phyloP scores from a whole-genome alignment of 148 eudicot genomes.

The Amaranthus hypochondriacus region DNA sequence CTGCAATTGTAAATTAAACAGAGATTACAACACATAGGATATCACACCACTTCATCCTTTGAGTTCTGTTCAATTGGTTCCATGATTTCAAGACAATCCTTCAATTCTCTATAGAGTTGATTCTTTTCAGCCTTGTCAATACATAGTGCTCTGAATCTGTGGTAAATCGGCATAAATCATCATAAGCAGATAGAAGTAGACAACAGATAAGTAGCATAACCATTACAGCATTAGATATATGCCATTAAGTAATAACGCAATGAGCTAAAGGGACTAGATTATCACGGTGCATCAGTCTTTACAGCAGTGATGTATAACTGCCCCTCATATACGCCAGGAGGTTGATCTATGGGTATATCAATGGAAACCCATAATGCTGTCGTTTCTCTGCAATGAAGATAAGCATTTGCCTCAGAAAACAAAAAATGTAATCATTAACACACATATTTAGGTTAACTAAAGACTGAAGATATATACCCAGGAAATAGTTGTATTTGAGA shows the following conservation, averaged over 20 bases:
- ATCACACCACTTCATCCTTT: conserved; percentile 63
- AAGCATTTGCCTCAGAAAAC: conserved; percentile 27
- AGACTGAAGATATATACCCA: conserved; percentile 47
- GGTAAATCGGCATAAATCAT: conserved; percentile 28
- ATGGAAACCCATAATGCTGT: conserved; percentile 79
- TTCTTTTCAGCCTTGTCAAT: conserved; percentile 69
- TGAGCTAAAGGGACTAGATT: conserved; percentile 34
- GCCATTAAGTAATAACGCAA: conserved; percentile 19
- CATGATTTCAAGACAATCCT: conserved; percentile 63
- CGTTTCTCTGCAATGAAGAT: conserved; percentile 69
- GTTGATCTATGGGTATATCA: conserved; percentile 69
- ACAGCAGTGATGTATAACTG: conserved; percentile 68
- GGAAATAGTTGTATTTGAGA: conserved; percentile 64
- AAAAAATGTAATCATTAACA: not conserved
- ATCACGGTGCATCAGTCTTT: conserved; percentile 78
- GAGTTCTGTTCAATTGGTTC: conserved; percentile 62
- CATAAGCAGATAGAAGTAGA: conserved; percentile 8
- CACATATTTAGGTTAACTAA: not conserved
- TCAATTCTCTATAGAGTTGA: conserved; percentile 59
- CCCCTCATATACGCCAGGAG: conserved; percentile 91
- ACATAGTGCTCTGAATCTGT: conserved; percentile 62
- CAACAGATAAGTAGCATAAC: not conserved
- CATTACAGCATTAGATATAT: conserved; percentile 2
- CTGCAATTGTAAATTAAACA: conserved; percentile 5
- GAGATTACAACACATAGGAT: not conserved